Conservation (phyloP, 2,329 filamentous ascomycete genomes). For the Alternaria solani region DNA sequence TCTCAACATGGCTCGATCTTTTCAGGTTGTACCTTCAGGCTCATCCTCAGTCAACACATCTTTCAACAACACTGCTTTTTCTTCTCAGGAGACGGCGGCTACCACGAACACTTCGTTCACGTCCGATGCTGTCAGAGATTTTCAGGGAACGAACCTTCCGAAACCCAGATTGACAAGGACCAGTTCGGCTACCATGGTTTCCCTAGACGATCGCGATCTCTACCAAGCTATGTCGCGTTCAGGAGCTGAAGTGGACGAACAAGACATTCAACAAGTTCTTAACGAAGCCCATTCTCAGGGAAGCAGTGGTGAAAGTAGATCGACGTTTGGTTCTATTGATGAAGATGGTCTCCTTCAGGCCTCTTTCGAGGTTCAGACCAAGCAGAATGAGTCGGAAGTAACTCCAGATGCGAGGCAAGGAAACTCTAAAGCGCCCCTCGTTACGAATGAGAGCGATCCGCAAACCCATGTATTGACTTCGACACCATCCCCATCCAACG, state of each 20-base stretch:
- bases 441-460: neutral
- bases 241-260: slow-evolving; percentile 3
- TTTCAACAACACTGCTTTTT: slow-evolving; percentile 31
- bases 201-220: slow-evolving; percentile 29
- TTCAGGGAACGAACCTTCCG: neutral
- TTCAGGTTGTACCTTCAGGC: slow-evolving; percentile 18
- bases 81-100: slow-evolving; percentile 33
- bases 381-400: neutral
- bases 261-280: slow-evolving; percentile 9
- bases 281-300: slow-evolving; percentile 21
- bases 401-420: neutral
- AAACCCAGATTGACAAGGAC: slow-evolving; percentile 19
- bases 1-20: slow-evolving; percentile 30
- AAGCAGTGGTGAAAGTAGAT: slow-evolving; percentile 26
- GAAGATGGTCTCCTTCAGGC: slow-evolving; percentile 28
- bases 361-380: slow-evolving; percentile 24
- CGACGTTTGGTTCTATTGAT: slow-evolving; percentile 39
- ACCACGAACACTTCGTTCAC: slow-evolving; percentile 40
- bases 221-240: slow-evolving; percentile 15
- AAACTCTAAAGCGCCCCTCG: neutral
- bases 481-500: too few relatives aligned
- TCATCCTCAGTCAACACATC: slow-evolving; percentile 33
- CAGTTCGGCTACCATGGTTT: slow-evolving; percentile 32
- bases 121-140: slow-evolving; percentile 14
- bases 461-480: neutral